phyloP scores from a whole-genome alignment of 106 monocot genomes.

The Posidonia australis region DNA sequence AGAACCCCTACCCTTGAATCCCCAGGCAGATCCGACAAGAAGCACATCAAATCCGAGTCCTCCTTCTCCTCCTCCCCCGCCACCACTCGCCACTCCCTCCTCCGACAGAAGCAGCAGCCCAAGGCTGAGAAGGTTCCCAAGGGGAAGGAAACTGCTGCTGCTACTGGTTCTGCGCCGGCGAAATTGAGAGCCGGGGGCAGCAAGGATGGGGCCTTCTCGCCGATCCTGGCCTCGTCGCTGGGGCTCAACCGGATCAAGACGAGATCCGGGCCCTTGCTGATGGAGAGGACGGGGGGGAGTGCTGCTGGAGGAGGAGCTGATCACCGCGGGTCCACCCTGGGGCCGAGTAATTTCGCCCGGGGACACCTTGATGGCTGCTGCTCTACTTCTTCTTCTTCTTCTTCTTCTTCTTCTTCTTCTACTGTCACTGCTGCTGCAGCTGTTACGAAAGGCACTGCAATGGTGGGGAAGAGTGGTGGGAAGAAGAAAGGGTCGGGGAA shows the following conservation, averaged over 20 bases:
- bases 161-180: slow-evolving; percentile 17
- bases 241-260: slow-evolving; percentile 95
- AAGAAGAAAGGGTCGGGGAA: slow-evolving; percentile 43
- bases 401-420: slow-evolving; percentile 16
- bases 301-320: slow-evolving; percentile 6
- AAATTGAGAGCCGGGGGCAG: slow-evolving; percentile 30
- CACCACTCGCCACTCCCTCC: slow-evolving; percentile 11
- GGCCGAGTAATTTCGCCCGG: slow-evolving; percentile 48
- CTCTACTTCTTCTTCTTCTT: slow-evolving; percentile 25
- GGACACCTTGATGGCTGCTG: slow-evolving; percentile 11
- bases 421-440: background rate
- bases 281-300: slow-evolving; percentile 37
- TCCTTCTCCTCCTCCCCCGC: slow-evolving; percentile 4
- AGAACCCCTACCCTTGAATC: slow-evolving; percentile 36
- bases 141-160: slow-evolving; percentile 22
- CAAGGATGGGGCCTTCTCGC: slow-evolving; percentile 32
- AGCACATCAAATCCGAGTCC: slow-evolving; percentile 35
- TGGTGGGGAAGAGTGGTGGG: slow-evolving; percentile 25
- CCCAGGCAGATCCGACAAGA: slow-evolving; percentile 57
- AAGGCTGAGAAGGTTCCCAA: slow-evolving; percentile 20
- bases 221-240: slow-evolving; percentile 71
- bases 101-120: slow-evolving; percentile 16
- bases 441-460: slow-evolving; percentile 6
- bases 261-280: slow-evolving; percentile 88
- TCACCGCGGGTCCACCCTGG: slow-evolving; percentile 41